phyloP scores from a whole-genome alignment of 768 basidiomycete species.

The Candolleomyces efflorescens region DNA sequence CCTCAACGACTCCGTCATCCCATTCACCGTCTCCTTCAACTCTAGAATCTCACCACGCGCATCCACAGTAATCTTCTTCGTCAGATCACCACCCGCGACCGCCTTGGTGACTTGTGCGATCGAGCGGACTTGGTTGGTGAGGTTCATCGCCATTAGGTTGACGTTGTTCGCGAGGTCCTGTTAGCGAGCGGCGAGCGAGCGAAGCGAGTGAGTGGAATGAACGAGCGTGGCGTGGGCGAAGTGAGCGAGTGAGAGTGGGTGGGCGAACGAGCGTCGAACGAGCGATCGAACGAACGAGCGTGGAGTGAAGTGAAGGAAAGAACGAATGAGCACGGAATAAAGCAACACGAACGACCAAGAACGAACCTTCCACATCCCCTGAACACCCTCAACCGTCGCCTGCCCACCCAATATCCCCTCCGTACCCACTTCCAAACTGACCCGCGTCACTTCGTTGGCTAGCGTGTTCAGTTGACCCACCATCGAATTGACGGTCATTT shows the following conservation, averaged over 20 bases:
- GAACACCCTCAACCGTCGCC: constrained; percentile 86
- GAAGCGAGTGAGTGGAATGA: too few relatives aligned
- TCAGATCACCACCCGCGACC: constrained; percentile 89
- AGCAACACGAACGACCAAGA: neutral
- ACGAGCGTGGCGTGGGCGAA: too few relatives aligned
- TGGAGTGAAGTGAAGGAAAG: too few relatives aligned
- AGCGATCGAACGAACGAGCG: too few relatives aligned
- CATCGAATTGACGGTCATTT: constrained; percentile 48
- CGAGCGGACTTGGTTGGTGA: constrained; percentile 85
- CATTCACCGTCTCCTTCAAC: constrained; percentile 89
- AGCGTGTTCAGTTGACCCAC: constrained; percentile 47
- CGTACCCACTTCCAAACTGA: constrained; percentile 88
- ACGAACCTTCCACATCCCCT: constrained; percentile 88
- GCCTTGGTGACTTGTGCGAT: constrained; percentile 93
- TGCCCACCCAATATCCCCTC: constrained; percentile 94
- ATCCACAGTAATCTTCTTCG: constrained; percentile 89
- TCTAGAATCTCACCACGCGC: constrained; percentile 91
- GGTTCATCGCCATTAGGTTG: constrained; percentile 85
- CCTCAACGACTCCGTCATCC: constrained; percentile 74
- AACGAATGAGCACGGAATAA: neutral
- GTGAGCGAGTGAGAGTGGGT: too few relatives aligned
- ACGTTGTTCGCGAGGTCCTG: constrained; percentile 75
- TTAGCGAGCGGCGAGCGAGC: too few relatives aligned
- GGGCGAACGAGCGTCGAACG: too few relatives aligned
- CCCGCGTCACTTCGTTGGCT: constrained; percentile 84